Evolutionary conservation across 352 stramenopile species (phyloP).

Genomic region (Pythium insidiosum): DNA sequence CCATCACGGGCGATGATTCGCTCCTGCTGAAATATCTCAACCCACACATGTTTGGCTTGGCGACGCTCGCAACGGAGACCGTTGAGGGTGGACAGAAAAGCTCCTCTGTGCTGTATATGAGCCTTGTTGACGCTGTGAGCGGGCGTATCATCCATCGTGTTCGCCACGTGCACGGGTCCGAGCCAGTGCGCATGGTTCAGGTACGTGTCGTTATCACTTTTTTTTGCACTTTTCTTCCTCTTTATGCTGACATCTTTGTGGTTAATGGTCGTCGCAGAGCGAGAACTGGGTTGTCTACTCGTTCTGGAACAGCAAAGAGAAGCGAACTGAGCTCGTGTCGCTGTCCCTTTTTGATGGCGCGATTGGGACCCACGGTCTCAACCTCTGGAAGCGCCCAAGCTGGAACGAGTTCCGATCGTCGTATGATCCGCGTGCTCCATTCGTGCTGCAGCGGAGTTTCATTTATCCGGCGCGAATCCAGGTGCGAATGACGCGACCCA

Average conservation of each 20-base stretch:
- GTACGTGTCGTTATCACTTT: constrained; percentile 11
- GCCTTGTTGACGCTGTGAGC: constrained; percentile 92
- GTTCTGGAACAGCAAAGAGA: constrained; percentile 92
- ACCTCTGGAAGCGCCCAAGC: constrained; percentile 90
- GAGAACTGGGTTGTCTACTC: constrained; percentile 98
- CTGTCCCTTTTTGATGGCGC: constrained; percentile 94
- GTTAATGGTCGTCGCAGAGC: constrained; percentile 48
- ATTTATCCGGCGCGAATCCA: constrained; percentile 86
- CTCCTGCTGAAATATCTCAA: constrained; percentile 98
- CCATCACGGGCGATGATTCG: constrained; percentile 92
- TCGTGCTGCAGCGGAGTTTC: constrained; percentile 95
- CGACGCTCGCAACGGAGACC: constrained; percentile 65
- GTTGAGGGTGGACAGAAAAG: constrained; percentile 22
- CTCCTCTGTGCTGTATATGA: constrained; percentile 75
- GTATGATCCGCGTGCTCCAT: constrained; percentile 82
- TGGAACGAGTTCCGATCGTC: constrained; percentile 88
- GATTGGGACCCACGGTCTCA: constrained; percentile 92
- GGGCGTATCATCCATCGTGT: constrained; percentile 90
- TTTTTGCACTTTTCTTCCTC: not conserved
- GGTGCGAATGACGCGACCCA: no score
- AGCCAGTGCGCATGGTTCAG: constrained; percentile 62
- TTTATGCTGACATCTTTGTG: no score
- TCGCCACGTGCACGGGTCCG: constrained; percentile 73
- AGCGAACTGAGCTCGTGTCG: constrained; percentile 76
- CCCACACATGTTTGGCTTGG: constrained; percentile 91